Evolutionary conservation across 1,284 basidiomycete genomes (phyloP), one percentile per base, ranked within the genome.

Genomic region (Mycosarcoma mackinlayi): DNA sequence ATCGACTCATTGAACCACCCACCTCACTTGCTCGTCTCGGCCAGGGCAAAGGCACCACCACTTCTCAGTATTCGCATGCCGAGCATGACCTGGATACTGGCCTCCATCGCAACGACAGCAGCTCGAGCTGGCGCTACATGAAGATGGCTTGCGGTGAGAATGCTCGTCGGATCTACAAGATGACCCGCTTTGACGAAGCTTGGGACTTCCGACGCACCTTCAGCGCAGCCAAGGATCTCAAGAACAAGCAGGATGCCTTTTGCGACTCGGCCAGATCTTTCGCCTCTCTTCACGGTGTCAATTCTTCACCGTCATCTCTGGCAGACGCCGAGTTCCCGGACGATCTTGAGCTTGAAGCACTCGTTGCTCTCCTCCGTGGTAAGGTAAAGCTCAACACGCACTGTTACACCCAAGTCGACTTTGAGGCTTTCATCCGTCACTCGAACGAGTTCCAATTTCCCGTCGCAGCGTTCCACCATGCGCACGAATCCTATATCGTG

Each of bases 341-440:
- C 48, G 87, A 88, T 37, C 84, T 93, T 39, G 87, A 92, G 77
- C 92, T 90, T 88, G 93, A 95, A 78, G 89, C 89, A 11, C 85
- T 95, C 9, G 91, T 94, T 6, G 93, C 94, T 70, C 91, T 94
- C 6, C 86, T 96, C 23, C 86, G 94, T 42, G 91, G 91, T 6
- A 86, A 86, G 58, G 90, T 91, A 64, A 85, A 92, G 87, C 66
- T 80, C 31, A 79, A 80, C 46, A 79, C 77, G 13, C 78, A 80
- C 66, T 79, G 77, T 54, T 80, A 80, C 55, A 79, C 77, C 13
- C 86, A 90, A 10, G 88, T 89, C 51, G 92, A 94, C 76, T 85
- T 93, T 27, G 91, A 92, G 73, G 54, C 82, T 25, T 67, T 83
- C 31, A 77, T 81, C 23, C 77, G 91, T 84, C 86, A 92, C 50